Percentiles rank a stretch among this genome's conserved stretches.
These are phyloP conservation scores for Myriosclerotinia duriaeana DNA, from an alignment of 2,329 filamentous ascomycete species.

Conservation along the genomic window DNA sequence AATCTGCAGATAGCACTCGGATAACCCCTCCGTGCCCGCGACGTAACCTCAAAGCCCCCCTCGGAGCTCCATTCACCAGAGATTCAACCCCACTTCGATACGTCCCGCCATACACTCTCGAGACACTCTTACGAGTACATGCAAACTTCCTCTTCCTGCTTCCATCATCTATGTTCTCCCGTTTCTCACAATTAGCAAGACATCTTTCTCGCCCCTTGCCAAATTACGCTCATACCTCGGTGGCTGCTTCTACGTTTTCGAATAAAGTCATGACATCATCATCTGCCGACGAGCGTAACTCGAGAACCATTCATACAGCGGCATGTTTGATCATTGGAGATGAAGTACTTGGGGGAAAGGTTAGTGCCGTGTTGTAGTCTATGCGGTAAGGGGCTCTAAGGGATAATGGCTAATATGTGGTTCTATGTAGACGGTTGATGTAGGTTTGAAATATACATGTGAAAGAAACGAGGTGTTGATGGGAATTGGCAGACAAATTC, in stretches of 20 bases:
- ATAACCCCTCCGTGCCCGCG: no score
- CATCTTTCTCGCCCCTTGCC: slow-evolving; percentile 66
- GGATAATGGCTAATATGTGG: slow-evolving; percentile 37
- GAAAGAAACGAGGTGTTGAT: slow-evolving; percentile 28
- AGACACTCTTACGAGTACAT: no score
- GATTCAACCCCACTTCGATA: slow-evolving; percentile 11
- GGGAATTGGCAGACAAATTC: slow-evolving; percentile 56
- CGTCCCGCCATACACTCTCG: no score
- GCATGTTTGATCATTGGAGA: slow-evolving; percentile 96
- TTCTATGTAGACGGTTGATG: slow-evolving; percentile 42
- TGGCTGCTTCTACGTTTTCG: slow-evolving; percentile 28
- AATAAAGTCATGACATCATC: slow-evolving; percentile 48
- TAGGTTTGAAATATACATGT: slow-evolving; percentile 28
- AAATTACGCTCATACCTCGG: slow-evolving; percentile 51
- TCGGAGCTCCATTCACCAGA: background rate
- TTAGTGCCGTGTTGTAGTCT: slow-evolving; percentile 43
- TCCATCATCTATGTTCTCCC: slow-evolving; percentile 65
- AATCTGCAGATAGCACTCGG: no score
- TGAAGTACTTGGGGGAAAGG: slow-evolving; percentile 93
- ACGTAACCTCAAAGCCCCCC: no score
- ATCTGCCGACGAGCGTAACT: slow-evolving; percentile 55
- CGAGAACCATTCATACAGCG: slow-evolving; percentile 78
- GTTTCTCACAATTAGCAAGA: slow-evolving; percentile 70
- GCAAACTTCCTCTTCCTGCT: background rate
- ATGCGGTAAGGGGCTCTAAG: background rate